Base-by-base conservation (phyloP, 1,284 basidiomycete species). In the Microstroma glucosiphilum region DNA sequence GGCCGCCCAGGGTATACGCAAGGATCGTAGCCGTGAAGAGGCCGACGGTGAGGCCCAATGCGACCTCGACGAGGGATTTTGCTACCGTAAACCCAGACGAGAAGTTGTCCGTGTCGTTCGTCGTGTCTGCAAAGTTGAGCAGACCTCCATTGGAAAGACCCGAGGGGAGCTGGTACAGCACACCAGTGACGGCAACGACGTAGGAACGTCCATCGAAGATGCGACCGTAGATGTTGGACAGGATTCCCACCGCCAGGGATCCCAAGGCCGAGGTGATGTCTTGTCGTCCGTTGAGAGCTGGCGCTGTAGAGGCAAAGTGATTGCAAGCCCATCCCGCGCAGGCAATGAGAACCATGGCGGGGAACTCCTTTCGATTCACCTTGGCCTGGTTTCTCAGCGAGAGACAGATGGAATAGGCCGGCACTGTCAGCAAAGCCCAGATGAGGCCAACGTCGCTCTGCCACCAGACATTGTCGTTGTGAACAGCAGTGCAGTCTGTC, bases 111-210 rank as follows among this genome's bases (percentile, higher is more conserved):
- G 48, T 57, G 6, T 56, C 55, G 25, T 43, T 53, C 40, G n/a
- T 49, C 21, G 63, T 63, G 54, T 70, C 69, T 56, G 83, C 83
- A 75, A 89, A 90, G 67, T 85, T 86, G 69, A 92, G 83, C n/a
- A 93, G 83, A 42, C 91, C 89, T 57, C 40, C 54, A 40, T 87
- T 89, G 6, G 87, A 86, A n/a, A 92, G 83, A 60, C 90, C 91
- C 12, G 88, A 89, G 0, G 90, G 91, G 0, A 93, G 84, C 81
- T 93, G 91, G 80, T 92, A 89, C 17, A 92, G 82, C 61, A 92
- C 89, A 56, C 89, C 89, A 6, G 56, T 56, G 8, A 72, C 69
- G 8, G 69, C 78, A 8, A 90, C 84, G 21, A 89, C 87, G 70
- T 89, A 91, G 1, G 87, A 86, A 60, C 89, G 88, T 1, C 89